Evolutionary conservation across 164 flowering plant species (phyloP), one percentile per base, ranked within the genome.

Genomic region (Warburgia ugandensis): DNA sequence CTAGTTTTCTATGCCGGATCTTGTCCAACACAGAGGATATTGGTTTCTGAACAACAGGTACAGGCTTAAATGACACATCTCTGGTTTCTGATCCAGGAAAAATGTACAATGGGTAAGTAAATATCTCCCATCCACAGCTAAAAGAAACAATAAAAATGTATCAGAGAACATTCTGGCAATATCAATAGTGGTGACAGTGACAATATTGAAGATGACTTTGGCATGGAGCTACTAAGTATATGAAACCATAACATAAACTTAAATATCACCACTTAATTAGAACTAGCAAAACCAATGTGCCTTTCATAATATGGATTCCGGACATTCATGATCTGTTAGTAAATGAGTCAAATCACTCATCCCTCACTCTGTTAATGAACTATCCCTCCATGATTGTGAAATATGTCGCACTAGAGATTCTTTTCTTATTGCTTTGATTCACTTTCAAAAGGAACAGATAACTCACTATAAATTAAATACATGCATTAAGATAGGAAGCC

Each of bases 1-100:
- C 88, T 26, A 67, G 71, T 71, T 82, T 92, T 53, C 98, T 72
- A 57, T 67, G 68, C 29, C 92, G 70, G 23, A 92, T 92, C 73
- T 83, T 87, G 68, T 83, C 88, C 64, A 88, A 44, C 32, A 92
- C 62, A 1, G 91, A 85, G 28, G 95, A 85, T 52, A 92, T 73
- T 6, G 98, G 82, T 65, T 88, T 92, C 42, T 75, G 77, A 26
- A 85, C 80, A 30, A 72, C 16, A 0, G 81, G 82, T 20, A 66
- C 61, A 13, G 96, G 83, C 45, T 80, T 81, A 65, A 88, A 92
- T 8, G 81, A 47, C 30, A 76, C 87, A 64, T 72, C 83, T 65
- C 83, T 72, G 23, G 84, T 78, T 65, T 91, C 98, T 91, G 63
- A 9, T 5, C 16, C 50, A 7, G 6, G 31, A 64, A 8, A 56